A percentile compares a stretch with the other conserved stretches of the same genome.
Evolutionary conservation across 805 yeast species (phyloP).

Genomic region (Crinitomyces ghanaensis): DNA sequence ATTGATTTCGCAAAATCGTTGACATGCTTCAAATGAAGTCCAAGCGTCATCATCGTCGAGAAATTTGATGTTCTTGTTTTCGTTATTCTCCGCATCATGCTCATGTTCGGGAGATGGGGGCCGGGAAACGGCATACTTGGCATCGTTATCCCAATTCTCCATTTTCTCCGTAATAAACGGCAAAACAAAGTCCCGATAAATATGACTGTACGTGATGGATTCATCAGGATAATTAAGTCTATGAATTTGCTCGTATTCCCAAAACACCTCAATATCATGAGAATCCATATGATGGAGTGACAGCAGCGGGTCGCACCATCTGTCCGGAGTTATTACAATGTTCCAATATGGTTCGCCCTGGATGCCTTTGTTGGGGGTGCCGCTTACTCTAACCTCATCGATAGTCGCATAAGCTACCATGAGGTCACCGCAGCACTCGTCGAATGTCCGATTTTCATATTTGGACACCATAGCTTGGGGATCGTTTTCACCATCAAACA

Average conservation of each 20-base stretch:
- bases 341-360: slow-evolving; percentile 24
- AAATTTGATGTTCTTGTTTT: slow-evolving; percentile 5
- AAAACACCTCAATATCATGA: slow-evolving; percentile 22
- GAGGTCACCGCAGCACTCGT: slow-evolving; percentile 28
- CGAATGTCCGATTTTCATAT: slow-evolving; percentile 15
- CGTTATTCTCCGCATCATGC: slow-evolving; percentile 5
- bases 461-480: slow-evolving; percentile 18
- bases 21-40: slow-evolving; percentile 13
- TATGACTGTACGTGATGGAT: slow-evolving; percentile 4
- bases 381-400: slow-evolving; percentile 11
- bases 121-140: slow-evolving; percentile 16
- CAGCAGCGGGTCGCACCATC: slow-evolving; percentile 24
- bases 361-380: slow-evolving; percentile 15
- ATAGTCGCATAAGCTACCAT: slow-evolving; percentile 21
- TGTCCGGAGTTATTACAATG: slow-evolving; percentile 9
- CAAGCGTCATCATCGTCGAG: slow-evolving; percentile 11
- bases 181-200: slow-evolving; percentile 7
- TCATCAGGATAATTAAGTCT: slow-evolving; percentile 1
- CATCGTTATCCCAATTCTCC: slow-evolving; percentile 15
- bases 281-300: slow-evolving; percentile 25
- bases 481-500: too few species aligned
- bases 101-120: too few species aligned
- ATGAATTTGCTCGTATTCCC: slow-evolving; percentile 19
- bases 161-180: slow-evolving; percentile 10
- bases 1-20: slow-evolving; percentile 13